A percentile compares a stretch with the other conserved stretches of the same genome.
These are phyloP conservation scores for Rhododendron simsii DNA, from an alignment of 148 eudicot species.

Conservation along the genomic window DNA sequence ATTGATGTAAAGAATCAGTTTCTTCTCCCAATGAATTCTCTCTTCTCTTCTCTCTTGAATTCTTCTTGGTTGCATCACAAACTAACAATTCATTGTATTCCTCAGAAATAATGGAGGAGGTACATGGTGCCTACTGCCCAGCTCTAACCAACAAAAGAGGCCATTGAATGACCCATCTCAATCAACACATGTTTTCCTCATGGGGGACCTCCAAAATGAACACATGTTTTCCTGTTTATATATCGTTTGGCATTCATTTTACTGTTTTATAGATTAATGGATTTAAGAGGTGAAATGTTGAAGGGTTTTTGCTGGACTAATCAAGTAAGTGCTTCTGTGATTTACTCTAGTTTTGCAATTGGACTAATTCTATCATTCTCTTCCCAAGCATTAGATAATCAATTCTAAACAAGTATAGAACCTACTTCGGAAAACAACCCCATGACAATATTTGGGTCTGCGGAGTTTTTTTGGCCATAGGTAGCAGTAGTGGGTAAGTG, in stretches of 20 bases:
- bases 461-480: not conserved
- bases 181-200: not conserved
- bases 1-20: not conserved
- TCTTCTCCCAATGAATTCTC: not conserved
- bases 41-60: not conserved
- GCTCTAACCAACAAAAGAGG: not conserved
- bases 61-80: too few relatives aligned
- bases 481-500: not conserved
- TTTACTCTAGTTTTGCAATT: not conserved
- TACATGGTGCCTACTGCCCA: not conserved
- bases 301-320: not conserved
- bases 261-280: conserved; percentile 33
- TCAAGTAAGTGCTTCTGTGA: not conserved
- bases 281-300: conserved; percentile 20
- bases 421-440: not conserved
- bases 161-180: not conserved
- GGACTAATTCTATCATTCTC: not conserved
- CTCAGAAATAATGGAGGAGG: not conserved
- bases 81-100: too few relatives aligned
- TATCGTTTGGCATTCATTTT: too few relatives aligned
- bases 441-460: not conserved
- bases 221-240: too few relatives aligned
- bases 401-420: not conserved
- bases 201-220: too few relatives aligned
- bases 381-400: not conserved